These are phyloP conservation scores for Polyporus arcularius DNA, from an alignment of 768 basidiomycete genomes.

Conservation along the genomic window DNA sequence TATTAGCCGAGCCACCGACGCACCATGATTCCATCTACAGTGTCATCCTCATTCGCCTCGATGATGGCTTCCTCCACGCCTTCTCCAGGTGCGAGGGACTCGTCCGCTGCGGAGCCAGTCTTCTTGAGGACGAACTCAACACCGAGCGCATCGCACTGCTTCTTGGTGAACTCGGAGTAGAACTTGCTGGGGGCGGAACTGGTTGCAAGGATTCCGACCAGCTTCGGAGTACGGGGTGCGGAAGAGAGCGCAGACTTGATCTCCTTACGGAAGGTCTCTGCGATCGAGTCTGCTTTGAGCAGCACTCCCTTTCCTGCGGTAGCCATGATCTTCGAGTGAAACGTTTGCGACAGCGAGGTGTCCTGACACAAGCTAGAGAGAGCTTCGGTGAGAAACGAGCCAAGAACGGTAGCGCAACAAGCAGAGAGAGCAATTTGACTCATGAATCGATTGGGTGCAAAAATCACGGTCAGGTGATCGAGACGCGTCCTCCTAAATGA, in stretches of 20 bases:
- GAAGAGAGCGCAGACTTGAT: conserved; percentile 50
- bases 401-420: background rate
- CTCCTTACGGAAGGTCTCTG: conserved; percentile 69
- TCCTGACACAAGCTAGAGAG: too few species aligned
- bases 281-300: conserved; percentile 77
- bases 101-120: conserved; percentile 63
- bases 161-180: conserved; percentile 90
- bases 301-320: conserved; percentile 66
- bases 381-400: background rate
- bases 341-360: background rate
- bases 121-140: conserved; percentile 81
- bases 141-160: conserved; percentile 87
- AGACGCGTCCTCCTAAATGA: conserved; percentile 9
- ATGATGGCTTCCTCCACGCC: conserved; percentile 96
- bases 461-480: conserved; percentile 13
- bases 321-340: background rate
- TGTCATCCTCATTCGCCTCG: conserved; percentile 86
- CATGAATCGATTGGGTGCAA: conserved; percentile 10
- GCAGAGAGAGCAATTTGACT: conserved; percentile 2
- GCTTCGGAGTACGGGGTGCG: conserved; percentile 54
- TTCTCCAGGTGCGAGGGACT: conserved; percentile 69
- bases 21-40: conserved; percentile 96
- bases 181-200: conserved; percentile 74
- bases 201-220: conserved; percentile 92
- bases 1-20: conserved; percentile 1